Conservation (phyloP, 305 asterid species). For the Caryopteris hybrid region DNA sequence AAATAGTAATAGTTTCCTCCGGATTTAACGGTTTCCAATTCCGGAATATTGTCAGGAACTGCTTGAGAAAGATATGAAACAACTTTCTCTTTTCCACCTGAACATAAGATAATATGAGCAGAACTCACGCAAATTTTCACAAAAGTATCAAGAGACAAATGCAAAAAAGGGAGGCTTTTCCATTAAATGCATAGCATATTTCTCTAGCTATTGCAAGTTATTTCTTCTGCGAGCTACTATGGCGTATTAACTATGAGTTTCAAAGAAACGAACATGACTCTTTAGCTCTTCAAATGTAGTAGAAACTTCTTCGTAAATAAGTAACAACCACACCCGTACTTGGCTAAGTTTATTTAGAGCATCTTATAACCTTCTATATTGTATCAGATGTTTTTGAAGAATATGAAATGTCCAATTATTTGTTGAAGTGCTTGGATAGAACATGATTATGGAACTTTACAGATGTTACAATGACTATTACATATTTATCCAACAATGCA, state of each 20-base stretch:
- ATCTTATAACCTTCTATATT: background rate
- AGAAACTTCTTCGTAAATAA: background rate
- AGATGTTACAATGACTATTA: background rate
- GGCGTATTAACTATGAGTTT: conserved; percentile 7
- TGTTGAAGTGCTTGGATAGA: background rate
- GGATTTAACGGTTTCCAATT: conserved; percentile 78
- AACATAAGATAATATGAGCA: conserved; percentile 22
- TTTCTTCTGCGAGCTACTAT: background rate
- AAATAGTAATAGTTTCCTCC: conserved; percentile 36
- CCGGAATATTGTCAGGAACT: conserved; percentile 59
- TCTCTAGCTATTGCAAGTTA: conserved; percentile 12
- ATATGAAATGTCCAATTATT: background rate
- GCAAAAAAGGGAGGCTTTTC: background rate
- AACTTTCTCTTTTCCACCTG: conserved; percentile 82
- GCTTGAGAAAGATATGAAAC: conserved; percentile 74
- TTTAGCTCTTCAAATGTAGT: conserved; percentile 8
- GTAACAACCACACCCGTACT: background rate
- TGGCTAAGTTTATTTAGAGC: background rate
- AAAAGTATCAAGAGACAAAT: conserved; percentile 9
- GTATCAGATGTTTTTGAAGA: background rate
- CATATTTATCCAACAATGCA: background rate
- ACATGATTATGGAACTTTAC: background rate
- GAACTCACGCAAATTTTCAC: conserved; percentile 6
- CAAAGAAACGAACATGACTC: background rate
- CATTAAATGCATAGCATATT: conserved; percentile 16